Evolutionary conservation across 805 yeast species (phyloP), one percentile per base, ranked within the genome.

Genomic region (Kodamaea hsintzibuensis): DNA sequence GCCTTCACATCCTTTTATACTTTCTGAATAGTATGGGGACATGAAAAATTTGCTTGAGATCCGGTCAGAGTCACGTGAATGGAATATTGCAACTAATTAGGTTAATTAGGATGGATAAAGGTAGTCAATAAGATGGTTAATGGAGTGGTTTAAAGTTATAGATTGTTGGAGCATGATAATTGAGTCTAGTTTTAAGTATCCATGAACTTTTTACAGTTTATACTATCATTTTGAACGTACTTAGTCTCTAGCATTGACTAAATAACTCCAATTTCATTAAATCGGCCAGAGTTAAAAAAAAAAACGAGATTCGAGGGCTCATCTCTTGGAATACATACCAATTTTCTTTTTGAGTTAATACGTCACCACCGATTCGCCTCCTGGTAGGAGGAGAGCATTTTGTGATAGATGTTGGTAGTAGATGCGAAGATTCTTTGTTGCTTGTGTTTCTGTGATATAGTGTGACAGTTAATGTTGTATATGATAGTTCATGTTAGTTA

Each of bases 1-100:
- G 39, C 17, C 16, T 55, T 51, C 19, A 40, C 44, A 38, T 40
- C 55, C 54, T 50, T 56, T 42, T 54, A 57, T 56, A 49, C 42
- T 42, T 40, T 40, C 19, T 7, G n/a, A 40, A 22, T 10, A 4
- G 22, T 16, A 19, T 9, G 13, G 35, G 35, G 35, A 8, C 35
- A 30, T 30, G 35, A 30, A 40, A 40, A 40, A 40, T 40, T 40
- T 40, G 44, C 44, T 40, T 12, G 22, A 40, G 7, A 14, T 40
- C 44, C 44, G 44, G 44, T 40, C 22, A 5, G 25, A 17, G n/a
- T 30, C 35, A 30, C 35, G 35, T 30, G 35, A 30, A 12, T 30
- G 35, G 8, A 30, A 30, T 8, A 30, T 30, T 30, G 35, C 13
- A 30, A 30, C 35, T 30, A 30, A 30, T 5, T 30, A 9, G 35